Evolutionary conservation across 2,329 filamentous ascomycete species (phyloP), one percentile per base, ranked within the genome.

Genomic region (Cladosporium oxysporum): DNA sequence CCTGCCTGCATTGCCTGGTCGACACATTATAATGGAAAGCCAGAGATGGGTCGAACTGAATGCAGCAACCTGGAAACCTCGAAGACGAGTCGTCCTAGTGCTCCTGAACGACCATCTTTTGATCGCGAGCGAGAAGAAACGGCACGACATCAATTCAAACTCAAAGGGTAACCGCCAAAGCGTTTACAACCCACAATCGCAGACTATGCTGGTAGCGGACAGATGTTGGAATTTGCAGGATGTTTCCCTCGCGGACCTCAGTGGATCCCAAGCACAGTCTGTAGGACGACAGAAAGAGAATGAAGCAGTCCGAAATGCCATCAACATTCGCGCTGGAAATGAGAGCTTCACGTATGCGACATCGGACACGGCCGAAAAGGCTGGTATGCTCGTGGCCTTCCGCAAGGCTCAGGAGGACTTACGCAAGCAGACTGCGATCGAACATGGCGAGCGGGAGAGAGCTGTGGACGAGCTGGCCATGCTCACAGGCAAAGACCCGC

Each of bases 271-370:
- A n/a, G 58, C 64, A 18, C 57, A 55, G 21, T 70, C 72, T 49
- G 75, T 76, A 65, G 76, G 78, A 65, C 16, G 61, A 18, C 77
- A 80, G 53, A 77, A 79, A 28, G 78, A 85, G 66, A 80, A 90
- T 83, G 72, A 88, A 80, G 66, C 87, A 83, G 35, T 86, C 18
- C 69, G 83, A 70, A 93, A 96, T 76, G 93, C 94, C 26, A 90
- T 99, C 77, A 97, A 94, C 83, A 88, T 99, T 61, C 88, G 95
- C 66, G 91, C 93, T 18, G 93, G 92, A 1, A 88, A 90, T 69
- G 94, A 97, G 74, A 95, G 93, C 4, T 96, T 96, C 74, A 97
- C 96, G 47, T 98, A 97, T 79, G 88, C 93, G 57, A 96, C 92
- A 14, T 84, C 88, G 5, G 91, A 93, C 71, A 66, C 67, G 10